A percentile compares a stretch with the other conserved stretches of the same genome.
phyloP scores from a whole-genome alignment of 1,284 basidiomycete species.

The Inonotus obliquus region DNA sequence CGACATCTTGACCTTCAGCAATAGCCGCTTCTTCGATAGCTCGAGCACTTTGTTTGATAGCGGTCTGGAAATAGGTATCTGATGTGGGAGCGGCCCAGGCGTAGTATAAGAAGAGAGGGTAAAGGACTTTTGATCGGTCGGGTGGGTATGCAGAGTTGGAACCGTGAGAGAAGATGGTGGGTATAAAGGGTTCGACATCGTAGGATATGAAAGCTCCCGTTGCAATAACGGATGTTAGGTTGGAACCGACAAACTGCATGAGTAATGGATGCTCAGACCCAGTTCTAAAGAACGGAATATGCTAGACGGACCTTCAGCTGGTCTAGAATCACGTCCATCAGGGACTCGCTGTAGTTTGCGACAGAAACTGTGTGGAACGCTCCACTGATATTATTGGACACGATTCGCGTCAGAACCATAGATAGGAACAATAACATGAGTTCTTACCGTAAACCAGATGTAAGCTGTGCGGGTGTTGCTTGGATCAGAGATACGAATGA shows the following conservation, averaged over 20 bases:
- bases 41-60: slow-evolving; percentile 34
- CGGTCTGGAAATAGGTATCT: slow-evolving; percentile 38
- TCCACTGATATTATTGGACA: slow-evolving; percentile 28
- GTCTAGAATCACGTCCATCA: slow-evolving; percentile 45
- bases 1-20: slow-evolving; percentile 39
- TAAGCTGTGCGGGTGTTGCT: slow-evolving; percentile 37
- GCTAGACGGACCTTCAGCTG: slow-evolving; percentile 40
- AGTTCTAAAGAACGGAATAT: neutral
- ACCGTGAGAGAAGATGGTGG: slow-evolving; percentile 38
- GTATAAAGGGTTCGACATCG: slow-evolving; percentile 52
- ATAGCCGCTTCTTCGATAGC: slow-evolving; percentile 35
- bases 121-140: slow-evolving; percentile 32
- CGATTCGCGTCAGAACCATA: neutral
- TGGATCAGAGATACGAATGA: slow-evolving; percentile 39
- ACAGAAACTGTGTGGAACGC: slow-evolving; percentile 48
- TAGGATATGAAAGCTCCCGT: slow-evolving; percentile 41
- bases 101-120: slow-evolving; percentile 46
- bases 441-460: slow-evolving; percentile 37
- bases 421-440: neutral
- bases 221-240: slow-evolving; percentile 24
- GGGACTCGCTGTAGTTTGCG: slow-evolving; percentile 32
- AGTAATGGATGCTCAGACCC: neutral
- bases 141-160: slow-evolving; percentile 26
- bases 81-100: slow-evolving; percentile 33
- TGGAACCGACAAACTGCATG: slow-evolving; percentile 34